Evolutionary conservation across 2,329 filamentous ascomycete genomes (phyloP).

Genomic region (Dactylellina cionopaga): DNA sequence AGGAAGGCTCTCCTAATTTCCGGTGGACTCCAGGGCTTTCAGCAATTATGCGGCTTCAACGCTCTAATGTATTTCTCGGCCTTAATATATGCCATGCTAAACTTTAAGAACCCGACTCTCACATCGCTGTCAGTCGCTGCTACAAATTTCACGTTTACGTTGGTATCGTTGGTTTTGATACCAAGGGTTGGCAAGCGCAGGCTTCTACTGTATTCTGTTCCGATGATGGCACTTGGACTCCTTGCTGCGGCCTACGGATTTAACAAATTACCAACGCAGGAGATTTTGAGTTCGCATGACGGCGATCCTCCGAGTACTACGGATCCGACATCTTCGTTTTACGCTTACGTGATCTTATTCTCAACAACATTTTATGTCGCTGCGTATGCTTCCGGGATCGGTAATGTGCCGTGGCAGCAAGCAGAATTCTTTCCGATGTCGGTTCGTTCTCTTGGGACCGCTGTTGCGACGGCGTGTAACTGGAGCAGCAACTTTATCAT

Average conservation of each 20-base stretch:
- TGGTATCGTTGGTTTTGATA: conserved; percentile 78
- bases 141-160: conserved; percentile 83
- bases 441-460: conserved; percentile 77
- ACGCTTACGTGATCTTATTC: conserved; percentile 70
- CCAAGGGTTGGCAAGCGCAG: conserved; percentile 81
- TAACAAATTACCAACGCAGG: conserved; percentile 62
- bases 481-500: conserved; percentile 89
- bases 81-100: conserved; percentile 80
- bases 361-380: conserved; percentile 86
- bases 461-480: conserved; percentile 80
- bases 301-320: neutral
- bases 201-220: conserved; percentile 83
- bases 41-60: conserved; percentile 91
- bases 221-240: conserved; percentile 81
- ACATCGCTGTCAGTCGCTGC: conserved; percentile 81
- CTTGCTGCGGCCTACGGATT: conserved; percentile 78
- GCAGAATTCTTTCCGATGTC: conserved; percentile 85
- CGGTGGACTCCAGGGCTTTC: conserved; percentile 84
- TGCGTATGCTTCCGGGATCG: conserved; percentile 84
- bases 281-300: neutral
- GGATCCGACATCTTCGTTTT: conserved; percentile 54
- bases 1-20: conserved; percentile 82
- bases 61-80: conserved; percentile 92
- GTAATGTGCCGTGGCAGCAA: conserved; percentile 89
- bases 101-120: conserved; percentile 80